Evolutionary conservation across 176 grass and related monocot species (phyloP), one percentile per base, ranked within the genome.

Genomic region (Eragrostis nindensis): DNA sequence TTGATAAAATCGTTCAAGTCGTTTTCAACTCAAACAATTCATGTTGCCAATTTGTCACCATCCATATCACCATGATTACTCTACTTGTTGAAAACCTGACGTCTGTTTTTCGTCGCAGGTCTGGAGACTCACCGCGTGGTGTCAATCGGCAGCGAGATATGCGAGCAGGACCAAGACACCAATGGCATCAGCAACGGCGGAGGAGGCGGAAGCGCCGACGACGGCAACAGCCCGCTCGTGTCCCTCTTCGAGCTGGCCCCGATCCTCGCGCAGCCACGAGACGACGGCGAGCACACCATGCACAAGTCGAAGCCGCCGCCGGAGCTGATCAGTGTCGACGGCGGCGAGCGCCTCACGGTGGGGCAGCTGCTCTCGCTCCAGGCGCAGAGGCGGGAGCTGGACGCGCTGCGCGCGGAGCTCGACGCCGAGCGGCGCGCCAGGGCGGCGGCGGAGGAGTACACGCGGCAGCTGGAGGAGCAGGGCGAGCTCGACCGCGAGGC

Each of bases 81-180:
- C 30, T 61, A 3, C 5, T 5, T 61, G 0, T 5, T 64, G 24
- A 45, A 45, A 24, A 70, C 40, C 44, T 59, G 32, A 57, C 27
- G 39, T 17, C 27, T n/a, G n/a, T 17, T 29, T 67, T 26, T 32
- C 48, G 5, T 18, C 4, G 0, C 86, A 87, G 86, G 73, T 69
- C 21, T 71, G 27, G 82, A 85, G 21, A 48, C 70, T 47, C 82
- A 64, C 7, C 87, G 86, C 8, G 80, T 66, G 29, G 59, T 87
- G 39, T 87, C 87, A 38, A 89, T 89, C 64, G 87, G 87, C 53
- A 89, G 87, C 27, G 77, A 89, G 82, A 89, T 89, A 59, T 85
- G 87, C 77, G 87, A 89, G 82, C 87, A 76, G 71, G 82, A 85
- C 72, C 44, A 54, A 7, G 26, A n/a, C n/a, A n/a, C 39, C 77